Evolutionary conservation across 176 grass and related monocot species (phyloP).

Genomic region (Rhipidocladum racemiflorum): DNA sequence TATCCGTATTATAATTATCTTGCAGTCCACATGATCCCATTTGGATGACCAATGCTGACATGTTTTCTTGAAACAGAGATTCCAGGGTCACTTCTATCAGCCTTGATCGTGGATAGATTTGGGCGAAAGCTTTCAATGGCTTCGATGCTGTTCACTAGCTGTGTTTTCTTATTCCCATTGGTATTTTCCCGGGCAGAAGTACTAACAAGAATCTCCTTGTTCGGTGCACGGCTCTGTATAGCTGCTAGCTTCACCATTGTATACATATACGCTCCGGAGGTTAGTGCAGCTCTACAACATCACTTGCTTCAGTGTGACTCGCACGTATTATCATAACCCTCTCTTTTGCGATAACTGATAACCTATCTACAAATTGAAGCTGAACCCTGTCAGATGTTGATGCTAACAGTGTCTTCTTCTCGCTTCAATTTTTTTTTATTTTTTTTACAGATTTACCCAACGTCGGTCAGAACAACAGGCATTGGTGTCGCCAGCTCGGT

Average conservation of each 20-base stretch:
- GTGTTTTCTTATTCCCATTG: constrained; percentile 70
- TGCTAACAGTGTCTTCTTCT: not conserved
- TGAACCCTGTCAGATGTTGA: not conserved
- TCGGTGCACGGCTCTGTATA: constrained; percentile 86
- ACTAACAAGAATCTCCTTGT: constrained; percentile 61
- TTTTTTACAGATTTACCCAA: constrained; percentile 73
- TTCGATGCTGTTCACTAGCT: constrained; percentile 80
- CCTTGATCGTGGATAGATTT: constrained; percentile 74
- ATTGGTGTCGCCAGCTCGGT: constrained; percentile 83
- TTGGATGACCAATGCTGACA: not conserved
- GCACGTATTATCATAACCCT: too few species aligned
- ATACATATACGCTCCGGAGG: constrained; percentile 98
- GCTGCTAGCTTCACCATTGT: constrained; percentile 82
- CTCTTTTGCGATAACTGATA: constrained; percentile 1
- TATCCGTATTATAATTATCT: not conserved
- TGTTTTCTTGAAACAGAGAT: constrained; percentile 68
- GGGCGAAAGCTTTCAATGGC: constrained; percentile 92
- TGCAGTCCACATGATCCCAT: constrained; percentile 1
- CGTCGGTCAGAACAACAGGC: constrained; percentile 66
- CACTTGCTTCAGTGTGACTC: not conserved
- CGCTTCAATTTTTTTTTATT: not conserved
- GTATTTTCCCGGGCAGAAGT: constrained; percentile 67
- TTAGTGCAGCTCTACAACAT: constrained; percentile 33
- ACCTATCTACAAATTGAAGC: not conserved
- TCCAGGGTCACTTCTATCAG: constrained; percentile 76